Evolutionary conservation across 805 yeast species (phyloP), one percentile per base, ranked within the genome.

Genomic region (Saccharomycopsis babjevae): DNA sequence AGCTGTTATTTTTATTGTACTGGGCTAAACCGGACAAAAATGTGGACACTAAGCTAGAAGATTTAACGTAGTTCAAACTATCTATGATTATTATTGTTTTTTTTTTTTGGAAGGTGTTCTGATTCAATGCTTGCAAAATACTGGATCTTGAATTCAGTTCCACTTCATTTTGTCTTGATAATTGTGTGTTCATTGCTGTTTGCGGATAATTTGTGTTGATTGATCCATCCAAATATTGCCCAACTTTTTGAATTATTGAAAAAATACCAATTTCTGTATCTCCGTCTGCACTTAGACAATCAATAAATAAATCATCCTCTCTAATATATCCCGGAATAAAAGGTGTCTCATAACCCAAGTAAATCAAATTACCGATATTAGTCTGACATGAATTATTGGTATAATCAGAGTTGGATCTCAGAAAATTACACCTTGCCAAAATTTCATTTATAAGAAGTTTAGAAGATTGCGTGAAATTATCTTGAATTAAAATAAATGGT

Each of bases 391-490:
- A 15, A 5, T 50, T 65, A 18, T 42, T 46, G 8, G 5, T 18
- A 18, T 13, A n/a, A 18, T 42, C 18, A 3, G 28, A 42, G 10
- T 42, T 42, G 18, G 50, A 13, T 18, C 18, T 28, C 32, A 46
- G 28, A 46, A 46, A 22, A 8, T 22, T 25, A 46, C 52, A 46
- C 79, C 76, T 64, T 76, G 71, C 1, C 78, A 71, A 46, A 56
- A 91, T 76, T 68, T 90, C 97, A 32, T 73, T 68, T 0, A 88
- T 68, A 13, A 92, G 71, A 55, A 74, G 67, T 36, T 73, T 66
- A 0, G 90, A 82, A 0, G 94, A 82, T 70, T 92, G 97, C 0
- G 79, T 75, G 10, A 90, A 72, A 0, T 88, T 78, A 70, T 94
- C 98, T 8, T 81, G 68, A 3, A 87, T 75, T 4, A 93, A 76